These are phyloP conservation scores for Casaregolazyma lundiana DNA, from an alignment of 1,139 yeast species.

Conservation along the genomic window DNA sequence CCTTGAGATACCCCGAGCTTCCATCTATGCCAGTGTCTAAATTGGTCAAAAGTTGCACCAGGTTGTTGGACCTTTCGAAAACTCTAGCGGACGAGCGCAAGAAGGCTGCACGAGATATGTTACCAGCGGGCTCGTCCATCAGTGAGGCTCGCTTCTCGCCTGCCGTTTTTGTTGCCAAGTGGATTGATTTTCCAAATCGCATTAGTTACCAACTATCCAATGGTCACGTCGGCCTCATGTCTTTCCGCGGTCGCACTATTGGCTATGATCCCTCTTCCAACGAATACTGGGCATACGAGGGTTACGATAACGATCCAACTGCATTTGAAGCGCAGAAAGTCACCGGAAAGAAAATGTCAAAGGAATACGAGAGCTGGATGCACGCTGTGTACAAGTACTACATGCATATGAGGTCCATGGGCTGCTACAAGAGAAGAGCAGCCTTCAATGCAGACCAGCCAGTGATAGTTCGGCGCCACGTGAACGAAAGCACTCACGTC, in stretches of 20 bases:
- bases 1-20: slow-evolving; percentile 6
- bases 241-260: slow-evolving; percentile 2
- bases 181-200: slow-evolving; percentile 97
- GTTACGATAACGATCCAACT: slow-evolving; percentile 5
- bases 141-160: slow-evolving; percentile 8
- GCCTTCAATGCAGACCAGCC: slow-evolving; percentile 11
- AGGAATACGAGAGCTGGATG: slow-evolving; percentile 21
- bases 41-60: slow-evolving; percentile 4
- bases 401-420: slow-evolving; percentile 23
- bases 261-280: slow-evolving; percentile 4
- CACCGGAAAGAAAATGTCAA: slow-evolving; percentile 1
- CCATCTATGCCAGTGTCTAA: slow-evolving; percentile 2
- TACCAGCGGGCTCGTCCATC: neutral
- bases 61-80: slow-evolving; percentile 3
- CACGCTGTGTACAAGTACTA: slow-evolving; percentile 31
- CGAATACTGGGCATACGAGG: slow-evolving; percentile 2
- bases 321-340: neutral
- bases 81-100: slow-evolving; percentile 4
- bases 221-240: slow-evolving; percentile 65
- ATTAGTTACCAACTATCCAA: slow-evolving; percentile 88
- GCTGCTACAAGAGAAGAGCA: neutral
- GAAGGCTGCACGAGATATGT: neutral
- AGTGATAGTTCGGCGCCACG: slow-evolving; percentile 73
- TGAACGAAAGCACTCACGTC: slow-evolving; percentile 48
- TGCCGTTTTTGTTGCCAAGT: slow-evolving; percentile 64